Conservation (phyloP, 345 rosid genomes). For the Syzygium jambos region DNA sequence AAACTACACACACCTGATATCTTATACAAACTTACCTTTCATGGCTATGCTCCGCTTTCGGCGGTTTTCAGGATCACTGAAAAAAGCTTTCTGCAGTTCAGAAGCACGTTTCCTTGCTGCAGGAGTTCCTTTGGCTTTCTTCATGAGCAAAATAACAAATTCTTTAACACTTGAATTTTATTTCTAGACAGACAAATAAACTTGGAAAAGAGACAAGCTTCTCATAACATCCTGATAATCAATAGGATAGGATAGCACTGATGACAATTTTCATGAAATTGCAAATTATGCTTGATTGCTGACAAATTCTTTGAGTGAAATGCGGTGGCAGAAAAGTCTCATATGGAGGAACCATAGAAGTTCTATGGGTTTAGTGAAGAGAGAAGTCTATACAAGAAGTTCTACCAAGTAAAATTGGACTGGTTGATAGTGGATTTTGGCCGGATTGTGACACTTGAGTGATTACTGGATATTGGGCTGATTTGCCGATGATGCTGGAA, state of each 20-base stretch:
- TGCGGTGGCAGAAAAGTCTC: not conserved
- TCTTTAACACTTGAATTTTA: not conserved
- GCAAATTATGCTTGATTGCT: not conserved
- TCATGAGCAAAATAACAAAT: constrained; percentile 5
- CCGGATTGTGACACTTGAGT: not conserved
- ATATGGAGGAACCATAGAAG: not conserved
- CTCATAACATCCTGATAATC: not conserved
- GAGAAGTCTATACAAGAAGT: not conserved
- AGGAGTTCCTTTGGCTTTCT: constrained; percentile 84
- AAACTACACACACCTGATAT: not conserved
- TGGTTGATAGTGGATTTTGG: not conserved
- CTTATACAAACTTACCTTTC: constrained; percentile 46
- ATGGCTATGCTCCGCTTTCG: constrained; percentile 71
- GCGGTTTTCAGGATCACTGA: constrained; percentile 79
- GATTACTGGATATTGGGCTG: not conserved
- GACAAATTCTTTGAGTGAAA: not conserved
- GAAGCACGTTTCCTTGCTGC: constrained; percentile 81
- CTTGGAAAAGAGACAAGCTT: not conserved
- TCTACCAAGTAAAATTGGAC: not conserved
- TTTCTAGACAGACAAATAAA: not conserved
- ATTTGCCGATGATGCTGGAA: not conserved
- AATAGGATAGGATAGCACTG: not conserved
- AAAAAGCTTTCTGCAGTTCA: constrained; percentile 66
- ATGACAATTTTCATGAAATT: not conserved
- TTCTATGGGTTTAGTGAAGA: not conserved